A percentile compares a stretch with the other conserved stretches of the same genome.
Conservation (phyloP, 805 yeast genomes). For the Naumovozyma dairenensis region DNA sequence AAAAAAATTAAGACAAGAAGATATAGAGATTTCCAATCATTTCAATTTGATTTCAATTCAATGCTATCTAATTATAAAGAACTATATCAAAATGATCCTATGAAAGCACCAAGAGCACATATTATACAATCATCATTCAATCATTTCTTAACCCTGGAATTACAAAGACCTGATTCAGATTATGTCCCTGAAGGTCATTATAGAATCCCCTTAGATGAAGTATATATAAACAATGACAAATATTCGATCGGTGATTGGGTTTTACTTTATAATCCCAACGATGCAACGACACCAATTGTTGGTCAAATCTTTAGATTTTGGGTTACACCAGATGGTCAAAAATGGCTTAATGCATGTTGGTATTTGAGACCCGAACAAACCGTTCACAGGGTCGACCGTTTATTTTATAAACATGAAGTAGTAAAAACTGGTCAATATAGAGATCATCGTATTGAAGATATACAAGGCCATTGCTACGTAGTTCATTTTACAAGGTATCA, state of each 20-base stretch:
- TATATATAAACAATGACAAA: constrained; percentile 57
- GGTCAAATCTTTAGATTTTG: constrained; percentile 92
- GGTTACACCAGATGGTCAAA: constrained; percentile 69
- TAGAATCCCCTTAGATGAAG: constrained; percentile 71
- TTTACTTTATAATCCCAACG: constrained; percentile 76
- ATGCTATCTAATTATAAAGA: constrained; percentile 67
- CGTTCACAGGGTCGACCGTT: constrained; percentile 80
- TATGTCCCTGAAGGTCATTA: constrained; percentile 51
- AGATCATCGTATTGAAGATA: constrained; percentile 82
- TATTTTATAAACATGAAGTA: constrained; percentile 89
- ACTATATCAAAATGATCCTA: constrained; percentile 53
- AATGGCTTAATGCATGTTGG: constrained; percentile 95
- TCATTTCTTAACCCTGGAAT: constrained; percentile 51
- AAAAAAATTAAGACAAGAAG: constrained; percentile 78
- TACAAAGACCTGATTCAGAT: constrained; percentile 73
- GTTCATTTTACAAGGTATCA: constrained; percentile 89
- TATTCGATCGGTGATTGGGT: constrained; percentile 95
- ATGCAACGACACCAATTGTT: constrained; percentile 78
- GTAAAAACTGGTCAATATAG: constrained; percentile 95
- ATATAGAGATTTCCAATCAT: constrained; percentile 65
- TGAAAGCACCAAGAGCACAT: constrained; percentile 36
- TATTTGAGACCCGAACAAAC: constrained; percentile 97
- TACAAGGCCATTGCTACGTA: constrained; percentile 89
- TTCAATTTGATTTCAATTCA: constrained; percentile 63
- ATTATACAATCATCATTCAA: constrained; percentile 30